These are phyloP conservation scores for Yamadazyma dushanensis DNA, from an alignment of 1,139 yeast genomes.

Conservation along the genomic window DNA sequence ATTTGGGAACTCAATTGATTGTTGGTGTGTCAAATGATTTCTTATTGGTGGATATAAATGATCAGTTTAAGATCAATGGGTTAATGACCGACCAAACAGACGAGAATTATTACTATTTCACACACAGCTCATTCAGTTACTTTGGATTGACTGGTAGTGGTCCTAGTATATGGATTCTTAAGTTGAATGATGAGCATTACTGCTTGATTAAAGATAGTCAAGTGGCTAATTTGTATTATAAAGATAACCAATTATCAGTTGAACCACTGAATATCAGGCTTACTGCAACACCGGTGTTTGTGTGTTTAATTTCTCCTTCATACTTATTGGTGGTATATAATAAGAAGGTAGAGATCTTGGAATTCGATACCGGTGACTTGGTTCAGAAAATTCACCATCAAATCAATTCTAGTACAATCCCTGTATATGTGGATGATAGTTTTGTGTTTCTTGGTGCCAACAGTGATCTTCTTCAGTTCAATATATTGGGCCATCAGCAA, in stretches of 20 bases:
- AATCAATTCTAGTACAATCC: slow-evolving; percentile 26
- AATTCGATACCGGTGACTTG: slow-evolving; percentile 41
- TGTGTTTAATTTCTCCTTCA: slow-evolving; percentile 42
- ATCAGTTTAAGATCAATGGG: slow-evolving; percentile 17
- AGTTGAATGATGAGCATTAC: slow-evolving; percentile 16
- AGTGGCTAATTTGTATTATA: slow-evolving; percentile 8
- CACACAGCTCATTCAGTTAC: slow-evolving; percentile 27
- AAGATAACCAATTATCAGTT: slow-evolving; percentile 13
- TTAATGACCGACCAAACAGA: slow-evolving; percentile 17
- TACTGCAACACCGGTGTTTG: slow-evolving; percentile 30
- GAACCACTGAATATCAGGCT: slow-evolving; percentile 26
- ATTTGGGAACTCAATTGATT: slow-evolving; percentile 19
- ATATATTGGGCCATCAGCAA: slow-evolving; percentile 31
- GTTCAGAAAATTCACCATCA: slow-evolving; percentile 43
- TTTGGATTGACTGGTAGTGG: slow-evolving; percentile 27
- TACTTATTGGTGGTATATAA: slow-evolving; percentile 43
- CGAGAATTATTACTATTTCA: slow-evolving; percentile 18
- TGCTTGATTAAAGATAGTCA: slow-evolving; percentile 33
- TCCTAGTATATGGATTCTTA: slow-evolving; percentile 25
- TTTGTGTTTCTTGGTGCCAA: slow-evolving; percentile 28
- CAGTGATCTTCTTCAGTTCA: slow-evolving; percentile 30
- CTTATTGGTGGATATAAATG: slow-evolving; percentile 26
- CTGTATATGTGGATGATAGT: slow-evolving; percentile 16
- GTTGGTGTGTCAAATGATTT: slow-evolving; percentile 30
- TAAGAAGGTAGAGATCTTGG: slow-evolving; percentile 46